These are phyloP conservation scores for Conidiobolus incongruus DNA, from an alignment of 371 early-diverging fungal species.

Conservation along the genomic window DNA sequence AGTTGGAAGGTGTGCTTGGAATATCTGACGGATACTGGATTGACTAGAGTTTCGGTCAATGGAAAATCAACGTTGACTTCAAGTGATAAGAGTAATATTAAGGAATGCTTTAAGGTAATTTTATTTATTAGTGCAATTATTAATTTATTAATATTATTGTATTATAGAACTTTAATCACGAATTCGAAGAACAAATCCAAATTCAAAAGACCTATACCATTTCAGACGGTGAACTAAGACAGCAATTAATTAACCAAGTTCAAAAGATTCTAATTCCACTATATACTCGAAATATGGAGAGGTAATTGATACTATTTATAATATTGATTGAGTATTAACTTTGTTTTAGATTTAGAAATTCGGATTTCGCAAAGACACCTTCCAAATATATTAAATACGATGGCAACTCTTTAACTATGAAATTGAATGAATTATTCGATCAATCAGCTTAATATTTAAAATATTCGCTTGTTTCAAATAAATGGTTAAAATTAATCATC, in stretches of 20 bases:
- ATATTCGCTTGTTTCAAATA: too few relatives aligned
- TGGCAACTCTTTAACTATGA: slow-evolving; percentile 30
- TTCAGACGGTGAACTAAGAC: slow-evolving; percentile 55
- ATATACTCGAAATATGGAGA: slow-evolving; percentile 50
- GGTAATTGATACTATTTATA: slow-evolving; percentile 13
- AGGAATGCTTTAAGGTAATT: slow-evolving; percentile 51
- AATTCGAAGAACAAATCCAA: slow-evolving; percentile 52
- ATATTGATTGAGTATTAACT: not conserved
- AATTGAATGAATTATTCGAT: slow-evolving; percentile 42
- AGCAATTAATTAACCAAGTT: slow-evolving; percentile 43
- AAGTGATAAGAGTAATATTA: slow-evolving; percentile 39
- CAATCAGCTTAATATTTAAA: slow-evolving; percentile 5
- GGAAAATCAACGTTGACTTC: slow-evolving; percentile 20
- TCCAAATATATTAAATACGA: slow-evolving; percentile 66
- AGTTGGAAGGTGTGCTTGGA: slow-evolving; percentile 53
- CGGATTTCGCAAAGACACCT: slow-evolving; percentile 53
- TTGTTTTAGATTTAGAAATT: slow-evolving; percentile 20
- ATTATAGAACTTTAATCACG: slow-evolving; percentile 42
- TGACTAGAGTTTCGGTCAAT: slow-evolving; percentile 13
- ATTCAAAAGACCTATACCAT: slow-evolving; percentile 52
- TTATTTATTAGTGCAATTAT: not conserved
- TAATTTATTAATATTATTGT: not conserved
- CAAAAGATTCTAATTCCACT: slow-evolving; percentile 50
- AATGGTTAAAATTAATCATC: too few relatives aligned
- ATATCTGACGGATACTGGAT: slow-evolving; percentile 45